These are phyloP conservation scores for Plasmodium yoelii DNA, from an alignment of 169 alveolate species.

Conservation along the genomic window DNA sequence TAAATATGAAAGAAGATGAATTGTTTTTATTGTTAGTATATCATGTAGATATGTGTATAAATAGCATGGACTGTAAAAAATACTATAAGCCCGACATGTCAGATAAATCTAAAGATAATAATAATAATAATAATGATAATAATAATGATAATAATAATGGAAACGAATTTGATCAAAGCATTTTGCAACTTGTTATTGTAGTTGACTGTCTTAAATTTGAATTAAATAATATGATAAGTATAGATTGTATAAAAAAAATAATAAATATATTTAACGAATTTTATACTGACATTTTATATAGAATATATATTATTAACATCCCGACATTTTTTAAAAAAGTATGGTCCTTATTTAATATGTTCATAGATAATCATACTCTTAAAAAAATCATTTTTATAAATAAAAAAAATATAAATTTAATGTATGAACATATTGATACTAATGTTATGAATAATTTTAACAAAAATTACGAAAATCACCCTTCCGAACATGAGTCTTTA, in stretches of 20 bases:
- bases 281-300: slow-evolving; percentile 53
- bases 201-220: slow-evolving; percentile 67
- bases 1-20: slow-evolving; percentile 61
- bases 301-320: slow-evolving; percentile 58
- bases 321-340: slow-evolving; percentile 69
- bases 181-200: slow-evolving; percentile 45
- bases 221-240: slow-evolving; percentile 64
- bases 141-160: neutral
- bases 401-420: slow-evolving; percentile 62
- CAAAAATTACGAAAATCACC: neutral
- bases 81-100: slow-evolving; percentile 1
- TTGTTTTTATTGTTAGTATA: slow-evolving; percentile 33
- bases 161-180: slow-evolving; percentile 18
- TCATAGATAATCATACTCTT: slow-evolving; percentile 70
- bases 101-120: too few relatives aligned
- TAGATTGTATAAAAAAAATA: slow-evolving; percentile 67
- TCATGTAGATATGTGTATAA: slow-evolving; percentile 73
- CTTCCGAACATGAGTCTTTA: slow-evolving; percentile 3
- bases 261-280: slow-evolving; percentile 65
- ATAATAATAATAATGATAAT: neutral
- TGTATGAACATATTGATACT: slow-evolving; percentile 53
- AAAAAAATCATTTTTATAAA: slow-evolving; percentile 66
- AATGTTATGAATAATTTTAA: slow-evolving; percentile 59
- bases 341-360: slow-evolving; percentile 67
- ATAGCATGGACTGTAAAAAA: slow-evolving; percentile 31